Evolutionary conservation across 225 moss, liverwort and hornwort species (phyloP).

Genomic region (Neckera pumila): DNA sequence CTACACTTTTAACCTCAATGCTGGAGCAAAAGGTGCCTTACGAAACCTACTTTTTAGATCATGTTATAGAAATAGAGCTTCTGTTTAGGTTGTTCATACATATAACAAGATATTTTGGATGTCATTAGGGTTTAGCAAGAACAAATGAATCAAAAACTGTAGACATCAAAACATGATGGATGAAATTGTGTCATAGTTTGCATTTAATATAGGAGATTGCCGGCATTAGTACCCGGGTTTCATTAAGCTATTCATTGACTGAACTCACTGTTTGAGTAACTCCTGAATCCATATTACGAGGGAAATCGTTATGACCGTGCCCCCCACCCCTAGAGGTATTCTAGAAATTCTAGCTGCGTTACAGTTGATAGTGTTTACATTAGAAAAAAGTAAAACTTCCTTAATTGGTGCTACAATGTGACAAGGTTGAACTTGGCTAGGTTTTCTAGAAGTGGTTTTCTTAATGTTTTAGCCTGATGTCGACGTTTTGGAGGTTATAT

Average conservation of each 20-base stretch:
- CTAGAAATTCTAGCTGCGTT: neutral
- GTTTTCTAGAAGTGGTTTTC: neutral
- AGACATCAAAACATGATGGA: neutral
- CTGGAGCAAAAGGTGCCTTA: neutral
- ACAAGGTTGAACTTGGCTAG: neutral
- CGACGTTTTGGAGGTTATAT: neutral
- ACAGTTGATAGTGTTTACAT: neutral
- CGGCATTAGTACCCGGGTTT: neutral
- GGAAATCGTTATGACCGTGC: neutral
- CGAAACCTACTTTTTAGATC: neutral
- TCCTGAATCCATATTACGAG: neutral
- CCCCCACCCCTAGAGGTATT: neutral
- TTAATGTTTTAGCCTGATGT: neutral
- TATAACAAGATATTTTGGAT: neutral
- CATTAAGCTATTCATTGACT: neutral
- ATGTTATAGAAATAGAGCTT: neutral
- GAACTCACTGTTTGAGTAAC: neutral
- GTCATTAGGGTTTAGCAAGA: neutral
- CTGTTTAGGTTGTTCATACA: neutral
- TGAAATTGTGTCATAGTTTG: neutral
- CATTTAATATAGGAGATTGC: too few relatives aligned
- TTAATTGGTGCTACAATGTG: neutral
- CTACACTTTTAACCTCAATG: conserved; percentile 8
- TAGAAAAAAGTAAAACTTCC: neutral
- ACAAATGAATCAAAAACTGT: neutral